phyloP scores from a whole-genome alignment of 768 basidiomycete species.

The Podaxis sp. region DNA sequence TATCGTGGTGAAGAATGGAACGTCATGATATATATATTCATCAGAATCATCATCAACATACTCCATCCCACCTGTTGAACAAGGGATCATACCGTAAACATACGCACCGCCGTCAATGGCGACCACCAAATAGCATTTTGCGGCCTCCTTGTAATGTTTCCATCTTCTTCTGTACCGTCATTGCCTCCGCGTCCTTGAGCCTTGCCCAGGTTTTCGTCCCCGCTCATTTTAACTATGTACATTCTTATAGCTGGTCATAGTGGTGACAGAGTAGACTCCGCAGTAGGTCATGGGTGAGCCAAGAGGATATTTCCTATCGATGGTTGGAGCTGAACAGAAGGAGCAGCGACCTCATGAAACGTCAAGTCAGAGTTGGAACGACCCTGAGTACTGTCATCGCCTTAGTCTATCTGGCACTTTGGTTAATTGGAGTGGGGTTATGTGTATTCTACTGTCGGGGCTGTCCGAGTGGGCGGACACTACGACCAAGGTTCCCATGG shows the following conservation, averaged over 20 bases:
- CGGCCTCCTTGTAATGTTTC: neutral
- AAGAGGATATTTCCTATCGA: neutral
- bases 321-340: neutral
- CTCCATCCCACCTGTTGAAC: neutral
- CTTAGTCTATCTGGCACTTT: constrained; percentile 4
- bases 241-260: neutral
- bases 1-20: neutral
- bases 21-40: neutral
- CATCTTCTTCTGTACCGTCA: neutral
- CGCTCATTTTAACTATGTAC: neutral
- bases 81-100: neutral
- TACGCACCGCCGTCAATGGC: neutral
- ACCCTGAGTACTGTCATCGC: constrained; percentile 9
- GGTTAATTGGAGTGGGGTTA: constrained; percentile 2
- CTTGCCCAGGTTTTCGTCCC: neutral
- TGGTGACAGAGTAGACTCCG: neutral
- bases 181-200: neutral
- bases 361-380: neutral
- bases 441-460: constrained; percentile 1
- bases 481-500: neutral
- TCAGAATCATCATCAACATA: neutral
- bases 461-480: neutral
- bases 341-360: neutral
- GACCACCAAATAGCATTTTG: neutral
- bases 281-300: neutral